phyloP scores from a whole-genome alignment of 2,329 filamentous ascomycete species.

The Pestalotiopsis sp. region DNA sequence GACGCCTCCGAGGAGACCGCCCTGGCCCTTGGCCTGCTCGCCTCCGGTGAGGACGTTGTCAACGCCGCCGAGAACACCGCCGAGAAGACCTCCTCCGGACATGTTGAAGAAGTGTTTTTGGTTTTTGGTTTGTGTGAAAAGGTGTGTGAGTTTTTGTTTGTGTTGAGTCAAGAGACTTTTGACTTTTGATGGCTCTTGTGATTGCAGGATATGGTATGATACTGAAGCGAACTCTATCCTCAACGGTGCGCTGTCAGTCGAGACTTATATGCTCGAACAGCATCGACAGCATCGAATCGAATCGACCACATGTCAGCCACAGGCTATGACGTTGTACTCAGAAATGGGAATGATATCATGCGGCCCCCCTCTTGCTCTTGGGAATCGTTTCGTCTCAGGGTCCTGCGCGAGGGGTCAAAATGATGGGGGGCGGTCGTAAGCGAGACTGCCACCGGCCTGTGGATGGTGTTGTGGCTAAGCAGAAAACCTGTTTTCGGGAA shows the following conservation, averaged over 20 bases:
- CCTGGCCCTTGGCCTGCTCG: slow-evolving; percentile 34
- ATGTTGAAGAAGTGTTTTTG: slow-evolving; percentile 20
- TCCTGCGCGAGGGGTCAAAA: not conserved
- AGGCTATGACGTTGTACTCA: slow-evolving; percentile 8
- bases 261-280: not conserved
- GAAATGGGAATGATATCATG: slow-evolving; percentile 4
- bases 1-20: slow-evolving; percentile 34
- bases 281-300: not conserved
- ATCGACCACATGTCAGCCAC: slow-evolving; percentile 4
- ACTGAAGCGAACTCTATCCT: not conserved
- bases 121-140: not conserved
- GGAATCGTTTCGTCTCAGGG: not conserved
- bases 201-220: not conserved
- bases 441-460: not conserved
- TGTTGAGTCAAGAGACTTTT: not conserved
- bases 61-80: slow-evolving; percentile 32
- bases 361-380: not conserved
- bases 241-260: not conserved
- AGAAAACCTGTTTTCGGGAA: slow-evolving; percentile 9
- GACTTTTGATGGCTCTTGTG: not conserved
- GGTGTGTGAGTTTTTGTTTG: not conserved
- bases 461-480: slow-evolving; percentile 11
- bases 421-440: not conserved
- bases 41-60: slow-evolving; percentile 37
- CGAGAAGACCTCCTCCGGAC: slow-evolving; percentile 35